Conservation (phyloP, 2,329 filamentous ascomycete species). For the Exophiala sp. region DNA sequence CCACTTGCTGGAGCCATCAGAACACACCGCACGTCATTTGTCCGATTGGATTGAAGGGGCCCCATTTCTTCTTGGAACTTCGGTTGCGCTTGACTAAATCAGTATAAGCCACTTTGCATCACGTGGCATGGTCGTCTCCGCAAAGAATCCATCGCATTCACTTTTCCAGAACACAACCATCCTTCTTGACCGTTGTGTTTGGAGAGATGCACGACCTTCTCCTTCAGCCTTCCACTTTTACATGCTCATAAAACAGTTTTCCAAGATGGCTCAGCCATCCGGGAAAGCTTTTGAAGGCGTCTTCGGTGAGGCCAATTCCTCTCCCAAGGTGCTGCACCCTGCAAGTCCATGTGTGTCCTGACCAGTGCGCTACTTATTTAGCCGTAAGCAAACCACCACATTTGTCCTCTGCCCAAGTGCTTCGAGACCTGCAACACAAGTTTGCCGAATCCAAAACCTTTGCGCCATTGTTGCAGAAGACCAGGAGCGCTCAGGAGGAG, state of each 20-base stretch:
- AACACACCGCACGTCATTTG: slow-evolving; percentile 1
- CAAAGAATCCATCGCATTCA: background rate
- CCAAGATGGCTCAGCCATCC: slow-evolving; percentile 25
- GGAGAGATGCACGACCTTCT: background rate
- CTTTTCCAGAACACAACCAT: background rate
- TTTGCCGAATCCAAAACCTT: slow-evolving; percentile 82
- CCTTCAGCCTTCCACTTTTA: background rate
- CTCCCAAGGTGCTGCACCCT: slow-evolving; percentile 18
- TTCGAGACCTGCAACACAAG: slow-evolving; percentile 78
- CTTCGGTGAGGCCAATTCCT: slow-evolving; percentile 50
- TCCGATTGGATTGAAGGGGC: slow-evolving; percentile 3
- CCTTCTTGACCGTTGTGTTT: background rate
- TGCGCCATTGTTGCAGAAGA: slow-evolving; percentile 70
- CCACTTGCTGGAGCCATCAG: background rate
- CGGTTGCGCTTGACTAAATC: background rate
- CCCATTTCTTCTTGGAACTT: background rate
- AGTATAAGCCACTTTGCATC: background rate
- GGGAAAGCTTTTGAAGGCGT: slow-evolving; percentile 59
- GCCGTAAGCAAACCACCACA: slow-evolving; percentile 90
- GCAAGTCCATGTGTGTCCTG: slow-evolving; percentile 1
- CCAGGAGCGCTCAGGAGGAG: slow-evolving; percentile 14
- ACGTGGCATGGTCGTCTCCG: background rate
- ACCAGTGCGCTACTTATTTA: slow-evolving; percentile 36
- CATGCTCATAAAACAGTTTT: slow-evolving; percentile 9
- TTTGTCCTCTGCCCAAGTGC: slow-evolving; percentile 82